A percentile compares a stretch with the other conserved stretches of the same genome.
phyloP scores from a whole-genome alignment of 2,329 filamentous ascomycete species.

The Beauveria australis region DNA sequence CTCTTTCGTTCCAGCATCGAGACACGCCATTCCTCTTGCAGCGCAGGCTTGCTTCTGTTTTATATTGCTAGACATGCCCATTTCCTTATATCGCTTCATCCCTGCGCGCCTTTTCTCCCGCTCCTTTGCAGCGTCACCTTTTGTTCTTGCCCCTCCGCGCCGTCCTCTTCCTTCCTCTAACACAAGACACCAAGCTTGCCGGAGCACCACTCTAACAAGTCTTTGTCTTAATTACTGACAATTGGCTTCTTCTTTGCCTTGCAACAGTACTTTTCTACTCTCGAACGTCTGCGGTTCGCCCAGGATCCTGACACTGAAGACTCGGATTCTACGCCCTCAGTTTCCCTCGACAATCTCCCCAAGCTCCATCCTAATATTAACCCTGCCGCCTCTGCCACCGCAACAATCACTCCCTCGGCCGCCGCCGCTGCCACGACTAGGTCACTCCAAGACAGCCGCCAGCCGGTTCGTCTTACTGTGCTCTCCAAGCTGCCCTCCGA shows the following conservation, averaged over 20 bases:
- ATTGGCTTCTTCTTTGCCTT: background rate
- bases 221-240: background rate
- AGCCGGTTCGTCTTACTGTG: slow-evolving; percentile 8
- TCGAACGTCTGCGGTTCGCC: slow-evolving; percentile 61
- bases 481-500: slow-evolving; percentile 8
- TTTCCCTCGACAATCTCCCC: slow-evolving; percentile 18
- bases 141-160: background rate
- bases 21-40: slow-evolving; percentile 28
- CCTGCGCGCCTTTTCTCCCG: background rate
- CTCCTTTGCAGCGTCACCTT: background rate
- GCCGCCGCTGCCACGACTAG: background rate
- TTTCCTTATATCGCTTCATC: background rate
- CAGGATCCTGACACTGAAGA: slow-evolving; percentile 30
- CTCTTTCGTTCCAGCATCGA: slow-evolving; percentile 30
- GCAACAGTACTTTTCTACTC: slow-evolving; percentile 61
- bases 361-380: slow-evolving; percentile 12
- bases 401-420: background rate
- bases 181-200: background rate
- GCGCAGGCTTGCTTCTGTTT: slow-evolving; percentile 3
- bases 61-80: slow-evolving; percentile 1
- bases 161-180: background rate
- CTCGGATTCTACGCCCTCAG: slow-evolving; percentile 21
- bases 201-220: background rate
- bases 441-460: slow-evolving; percentile 3
- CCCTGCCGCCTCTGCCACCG: slow-evolving; percentile 16